A percentile compares a stretch with the other conserved stretches of the same genome.
These are phyloP conservation scores for Tripterygium wilfordii DNA, from an alignment of 177 flowering plant species.

Conservation along the genomic window DNA sequence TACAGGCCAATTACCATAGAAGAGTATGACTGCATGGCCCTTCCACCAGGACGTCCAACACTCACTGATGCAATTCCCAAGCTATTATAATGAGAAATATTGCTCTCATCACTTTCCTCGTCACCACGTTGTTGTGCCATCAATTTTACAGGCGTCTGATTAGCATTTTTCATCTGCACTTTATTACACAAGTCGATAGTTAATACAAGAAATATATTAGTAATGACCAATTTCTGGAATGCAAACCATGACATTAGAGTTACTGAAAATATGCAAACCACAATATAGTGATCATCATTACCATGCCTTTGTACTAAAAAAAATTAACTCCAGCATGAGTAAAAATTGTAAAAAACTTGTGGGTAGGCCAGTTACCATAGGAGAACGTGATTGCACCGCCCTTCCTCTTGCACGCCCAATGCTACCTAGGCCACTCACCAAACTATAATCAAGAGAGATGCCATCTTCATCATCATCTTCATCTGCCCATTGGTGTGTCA, in stretches of 20 bases:
- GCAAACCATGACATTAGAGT: too few species aligned
- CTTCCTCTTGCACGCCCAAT: slow-evolving; percentile 7
- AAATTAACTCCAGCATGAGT: too few species aligned
- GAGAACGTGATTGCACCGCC: background rate
- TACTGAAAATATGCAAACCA: too few species aligned
- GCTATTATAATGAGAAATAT: slow-evolving; percentile 38
- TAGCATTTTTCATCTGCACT: slow-evolving; percentile 32
- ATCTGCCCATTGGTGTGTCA: slow-evolving; percentile 54
- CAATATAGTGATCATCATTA: too few species aligned
- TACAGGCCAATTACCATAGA: slow-evolving; percentile 6
- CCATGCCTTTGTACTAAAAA: too few species aligned
- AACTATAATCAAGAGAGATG: background rate
- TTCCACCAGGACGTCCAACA: slow-evolving; percentile 46
- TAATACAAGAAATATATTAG: too few species aligned
- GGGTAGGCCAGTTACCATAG: too few species aligned
- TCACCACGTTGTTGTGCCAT: slow-evolving; percentile 52
- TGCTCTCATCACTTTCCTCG: slow-evolving; percentile 55
- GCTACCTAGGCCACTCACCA: background rate
- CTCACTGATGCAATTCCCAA: slow-evolving; percentile 21
- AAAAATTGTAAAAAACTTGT: too few species aligned
- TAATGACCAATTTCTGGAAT: too few species aligned
- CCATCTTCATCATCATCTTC: slow-evolving; percentile 35
- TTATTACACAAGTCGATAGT: background rate
- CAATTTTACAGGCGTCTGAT: slow-evolving; percentile 56
- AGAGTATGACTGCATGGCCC: slow-evolving; percentile 38